Base-by-base conservation (phyloP, 148 eudicot genomes). In the Chenopodium quinoa region DNA sequence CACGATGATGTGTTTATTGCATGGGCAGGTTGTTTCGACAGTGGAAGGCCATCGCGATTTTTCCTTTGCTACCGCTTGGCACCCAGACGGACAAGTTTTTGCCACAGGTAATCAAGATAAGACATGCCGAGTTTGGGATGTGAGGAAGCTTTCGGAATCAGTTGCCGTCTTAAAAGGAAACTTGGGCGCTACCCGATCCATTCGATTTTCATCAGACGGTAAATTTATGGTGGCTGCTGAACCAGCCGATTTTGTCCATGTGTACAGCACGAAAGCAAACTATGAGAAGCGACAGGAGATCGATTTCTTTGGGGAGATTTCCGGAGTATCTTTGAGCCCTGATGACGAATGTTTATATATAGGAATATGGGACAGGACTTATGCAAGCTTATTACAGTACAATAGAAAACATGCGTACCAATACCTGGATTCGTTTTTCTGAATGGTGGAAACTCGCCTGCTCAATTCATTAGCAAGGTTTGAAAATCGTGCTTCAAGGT, bases 81-180 rank as follows among this genome's bases (percentile, higher is more conserved):
- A 93, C 71, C 98, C 98, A 27, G 84, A 90, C 27, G 97, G 98
- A 23, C 79, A 32, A 46, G 85, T 82, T 48, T 93, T 94, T 76
- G 98, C 97, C 37, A 94, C 98, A 8, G 98, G 98, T 62, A 94
- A 94, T 81, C 98, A 94, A 79, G 98, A 94, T 86, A 91, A 90
- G 83, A 93, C 98, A 54, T 93, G 97, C 88, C 81, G 97, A 69
- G 89, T 94, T 8, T 94, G 98, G 98, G 98, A 94, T 52, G 56
- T 89, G 68, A 88, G 98, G 81, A 94, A 94, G 74, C 80, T 89
- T 69, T 87, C 92, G 1, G 56, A 23, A 50, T 84, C 98, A 1
- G 78, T 84, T 3, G 83, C 95, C 10, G 88, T 93, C 40, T 90
- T 94, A 22, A 93, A 93, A 76, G 95, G 97, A 22, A 93, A 93